Evolutionary conservation across 345 rosid species (phyloP).

Genomic region (Euphorbia peplus): DNA sequence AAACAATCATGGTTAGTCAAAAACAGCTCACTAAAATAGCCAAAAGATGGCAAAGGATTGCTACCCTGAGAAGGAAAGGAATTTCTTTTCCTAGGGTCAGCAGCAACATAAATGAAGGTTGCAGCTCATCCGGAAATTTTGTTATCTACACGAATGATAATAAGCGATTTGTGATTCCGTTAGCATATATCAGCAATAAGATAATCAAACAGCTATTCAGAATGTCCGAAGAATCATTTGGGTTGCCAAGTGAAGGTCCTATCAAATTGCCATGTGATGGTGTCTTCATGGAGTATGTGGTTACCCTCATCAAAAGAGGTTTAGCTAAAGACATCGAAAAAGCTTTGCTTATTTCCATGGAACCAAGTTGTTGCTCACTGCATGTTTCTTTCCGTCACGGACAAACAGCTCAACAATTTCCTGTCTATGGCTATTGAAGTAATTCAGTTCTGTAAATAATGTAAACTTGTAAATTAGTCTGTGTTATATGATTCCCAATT

Average conservation of each 20-base stretch:
- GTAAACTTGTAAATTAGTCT: not conserved
- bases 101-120: not conserved
- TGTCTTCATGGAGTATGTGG: constrained; percentile 4
- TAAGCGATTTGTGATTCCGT: constrained; percentile 1
- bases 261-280: constrained; percentile 16
- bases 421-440: constrained; percentile 6
- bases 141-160: constrained; percentile 9
- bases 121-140: constrained; percentile 1
- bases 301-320: not conserved
- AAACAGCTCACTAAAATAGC: not conserved
- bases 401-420: not conserved
- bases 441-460: not conserved
- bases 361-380: not conserved
- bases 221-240: constrained; percentile 12
- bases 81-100: not conserved
- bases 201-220: constrained; percentile 3
- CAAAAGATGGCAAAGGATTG: not conserved
- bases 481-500: not conserved
- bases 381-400: not conserved
- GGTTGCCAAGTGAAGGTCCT: constrained; percentile 12
- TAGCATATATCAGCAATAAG: not conserved
- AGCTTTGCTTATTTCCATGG: not conserved
- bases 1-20: not conserved
- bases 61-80: constrained; percentile 1
- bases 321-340: not conserved